A percentile compares a stretch with the other conserved stretches of the same genome.
Conservation (phyloP, 1,139 yeast genomes). For the Saccharomyces pastorianus region DNA sequence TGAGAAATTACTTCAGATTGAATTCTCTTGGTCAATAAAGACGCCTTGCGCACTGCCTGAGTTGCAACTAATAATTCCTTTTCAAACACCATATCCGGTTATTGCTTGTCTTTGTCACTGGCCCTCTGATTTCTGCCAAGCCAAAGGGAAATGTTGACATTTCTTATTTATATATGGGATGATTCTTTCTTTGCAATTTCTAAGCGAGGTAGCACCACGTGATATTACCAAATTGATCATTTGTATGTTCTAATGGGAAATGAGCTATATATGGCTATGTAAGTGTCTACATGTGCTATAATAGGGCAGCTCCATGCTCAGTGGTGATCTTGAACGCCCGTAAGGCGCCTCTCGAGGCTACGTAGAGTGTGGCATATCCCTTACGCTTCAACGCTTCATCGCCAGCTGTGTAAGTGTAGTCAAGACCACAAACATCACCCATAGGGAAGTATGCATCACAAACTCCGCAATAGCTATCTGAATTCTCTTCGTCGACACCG, state of each 20-base stretch:
- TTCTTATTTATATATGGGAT: not conserved
- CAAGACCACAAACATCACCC: constrained; percentile 16
- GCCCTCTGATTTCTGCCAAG: not conserved
- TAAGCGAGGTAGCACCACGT: not conserved
- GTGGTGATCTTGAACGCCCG: not conserved
- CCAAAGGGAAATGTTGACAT: not conserved
- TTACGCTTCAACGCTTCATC: constrained; percentile 6
- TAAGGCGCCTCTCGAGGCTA: constrained; percentile 1
- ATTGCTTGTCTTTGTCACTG: not conserved
- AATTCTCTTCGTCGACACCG: not conserved
- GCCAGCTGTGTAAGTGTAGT: constrained; percentile 14
- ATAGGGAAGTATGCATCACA: constrained; percentile 2
- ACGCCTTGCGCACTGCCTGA: constrained; percentile 83
- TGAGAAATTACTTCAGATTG: constrained; percentile 57
- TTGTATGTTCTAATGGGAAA: not conserved
- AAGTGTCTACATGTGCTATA: not conserved
- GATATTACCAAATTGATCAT: not conserved
- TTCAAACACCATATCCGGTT: constrained; percentile 28
- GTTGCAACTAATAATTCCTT: constrained; percentile 73
- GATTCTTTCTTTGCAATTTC: not conserved
- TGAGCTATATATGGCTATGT: not conserved
- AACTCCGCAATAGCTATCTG: not conserved
- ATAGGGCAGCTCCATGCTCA: not conserved
- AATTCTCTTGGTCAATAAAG: constrained; percentile 64
- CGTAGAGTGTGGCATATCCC: constrained; percentile 14